These are phyloP conservation scores for Phaeoacremonium minimum DNA, from an alignment of 2,329 filamentous ascomycete genomes.

Conservation along the genomic window DNA sequence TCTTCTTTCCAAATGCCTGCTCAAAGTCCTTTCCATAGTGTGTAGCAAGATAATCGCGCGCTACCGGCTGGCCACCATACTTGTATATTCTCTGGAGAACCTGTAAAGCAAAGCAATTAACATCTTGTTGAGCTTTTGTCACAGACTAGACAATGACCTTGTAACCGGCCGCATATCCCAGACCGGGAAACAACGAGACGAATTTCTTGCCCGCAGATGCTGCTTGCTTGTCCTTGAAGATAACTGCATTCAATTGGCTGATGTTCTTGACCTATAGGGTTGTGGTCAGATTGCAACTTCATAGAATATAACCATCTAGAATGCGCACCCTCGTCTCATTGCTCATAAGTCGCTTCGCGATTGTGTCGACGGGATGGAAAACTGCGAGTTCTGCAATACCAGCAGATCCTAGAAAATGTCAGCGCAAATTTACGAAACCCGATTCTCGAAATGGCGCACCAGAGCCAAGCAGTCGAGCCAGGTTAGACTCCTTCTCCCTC, in stretches of 20 bases:
- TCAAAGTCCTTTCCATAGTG: conserved; percentile 85
- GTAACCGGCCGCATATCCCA: conserved; percentile 96
- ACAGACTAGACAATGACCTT: conserved; percentile 55
- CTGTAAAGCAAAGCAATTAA: conserved; percentile 27
- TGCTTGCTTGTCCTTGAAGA: conserved; percentile 84
- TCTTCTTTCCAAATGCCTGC: conserved; percentile 87
- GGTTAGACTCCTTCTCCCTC: conserved; percentile 76
- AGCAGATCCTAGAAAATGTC: conserved; percentile 64
- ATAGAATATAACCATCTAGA: too few species aligned
- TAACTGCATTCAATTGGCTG: conserved; percentile 76
- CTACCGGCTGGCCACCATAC: conserved; percentile 95
- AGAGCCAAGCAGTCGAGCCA: conserved; percentile 85
- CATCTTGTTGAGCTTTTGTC: neutral
- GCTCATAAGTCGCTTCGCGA: conserved; percentile 98
- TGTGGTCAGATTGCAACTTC: too few species aligned
- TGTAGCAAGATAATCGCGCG: conserved; percentile 77
- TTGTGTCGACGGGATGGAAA: conserved; percentile 96
- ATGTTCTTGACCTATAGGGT: conserved; percentile 47
- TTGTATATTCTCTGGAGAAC: conserved; percentile 97
- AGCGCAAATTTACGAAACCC: too few species aligned
- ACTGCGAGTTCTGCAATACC: conserved; percentile 90
- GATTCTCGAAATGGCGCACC: conserved; percentile 53
- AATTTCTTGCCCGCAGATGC: conserved; percentile 74
- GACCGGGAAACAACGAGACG: conserved; percentile 90
- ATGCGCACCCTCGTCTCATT: conserved; percentile 73